These are phyloP conservation scores for Pseudonectria foliicola DNA, from an alignment of 2,329 filamentous ascomycete species.

Conservation along the genomic window DNA sequence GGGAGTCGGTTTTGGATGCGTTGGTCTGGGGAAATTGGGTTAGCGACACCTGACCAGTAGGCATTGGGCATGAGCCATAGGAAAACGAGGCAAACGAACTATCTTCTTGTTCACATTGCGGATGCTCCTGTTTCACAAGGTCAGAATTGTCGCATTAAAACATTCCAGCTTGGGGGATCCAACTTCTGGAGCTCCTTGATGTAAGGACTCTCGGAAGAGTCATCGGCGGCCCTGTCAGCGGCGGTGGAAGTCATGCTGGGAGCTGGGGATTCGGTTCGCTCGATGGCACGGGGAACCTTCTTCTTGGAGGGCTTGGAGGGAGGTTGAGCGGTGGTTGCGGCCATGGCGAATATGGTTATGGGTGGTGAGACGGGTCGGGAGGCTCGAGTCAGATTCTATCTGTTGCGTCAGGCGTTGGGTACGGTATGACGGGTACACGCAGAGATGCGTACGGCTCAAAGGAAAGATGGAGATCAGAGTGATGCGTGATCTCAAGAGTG, in stretches of 20 bases:
- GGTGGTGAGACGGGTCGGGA: slow-evolving; percentile 6
- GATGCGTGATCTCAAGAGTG: too few relatives aligned
- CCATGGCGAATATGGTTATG: slow-evolving; percentile 36
- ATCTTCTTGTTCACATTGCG: slow-evolving; percentile 94
- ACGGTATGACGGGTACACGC: too few relatives aligned
- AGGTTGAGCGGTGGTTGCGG: slow-evolving; percentile 52
- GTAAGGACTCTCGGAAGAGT: slow-evolving; percentile 64
- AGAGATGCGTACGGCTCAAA: too few relatives aligned
- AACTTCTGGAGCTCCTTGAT: slow-evolving; percentile 89
- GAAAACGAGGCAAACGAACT: slow-evolving; percentile 45
- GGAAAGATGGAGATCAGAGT: too few relatives aligned
- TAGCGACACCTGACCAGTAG: background rate
- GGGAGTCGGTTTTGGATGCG: slow-evolving; percentile 62
- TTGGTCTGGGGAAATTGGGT: slow-evolving; percentile 44
- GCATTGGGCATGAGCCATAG: background rate
- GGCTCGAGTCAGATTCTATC: slow-evolving; percentile 9
- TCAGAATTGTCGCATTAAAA: slow-evolving; percentile 11
- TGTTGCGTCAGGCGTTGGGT: slow-evolving; percentile 2
- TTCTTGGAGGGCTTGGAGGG: slow-evolving; percentile 65
- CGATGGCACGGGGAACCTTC: slow-evolving; percentile 47
- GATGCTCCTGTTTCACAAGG: slow-evolving; percentile 56
- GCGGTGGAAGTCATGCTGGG: slow-evolving; percentile 39
- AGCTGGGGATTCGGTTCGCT: slow-evolving; percentile 49
- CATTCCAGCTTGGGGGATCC: slow-evolving; percentile 22
- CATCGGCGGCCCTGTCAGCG: slow-evolving; percentile 47